These are phyloP conservation scores for Kokia cookei DNA, from an alignment of 441 rosid species.

Conservation along the genomic window DNA sequence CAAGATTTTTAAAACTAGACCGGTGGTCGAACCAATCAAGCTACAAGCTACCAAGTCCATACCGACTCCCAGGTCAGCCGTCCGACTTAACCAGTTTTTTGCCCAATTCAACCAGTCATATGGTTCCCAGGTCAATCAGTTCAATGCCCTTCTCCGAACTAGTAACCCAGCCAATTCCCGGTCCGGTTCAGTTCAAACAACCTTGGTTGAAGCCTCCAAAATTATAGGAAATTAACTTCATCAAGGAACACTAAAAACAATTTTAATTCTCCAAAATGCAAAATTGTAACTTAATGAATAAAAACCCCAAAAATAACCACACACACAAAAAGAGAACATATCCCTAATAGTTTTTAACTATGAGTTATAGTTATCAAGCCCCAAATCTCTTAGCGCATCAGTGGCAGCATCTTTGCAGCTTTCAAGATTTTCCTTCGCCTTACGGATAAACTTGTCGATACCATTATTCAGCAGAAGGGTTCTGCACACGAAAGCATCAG, in stretches of 20 bases:
- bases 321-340: background rate
- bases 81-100: too few relatives aligned
- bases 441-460: constrained; percentile 63
- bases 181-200: too few relatives aligned
- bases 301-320: background rate
- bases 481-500: constrained; percentile 29
- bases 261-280: background rate
- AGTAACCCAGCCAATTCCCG: too few relatives aligned
- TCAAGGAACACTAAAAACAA: background rate
- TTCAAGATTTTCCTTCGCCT: constrained; percentile 66
- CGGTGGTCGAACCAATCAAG: too few relatives aligned
- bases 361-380: constrained; percentile 71
- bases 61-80: too few relatives aligned
- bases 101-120: too few relatives aligned
- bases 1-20: too few relatives aligned
- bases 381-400: constrained; percentile 90
- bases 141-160: too few relatives aligned
- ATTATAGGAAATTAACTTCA: background rate
- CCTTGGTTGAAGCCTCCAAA: background rate
- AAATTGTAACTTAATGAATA: background rate
- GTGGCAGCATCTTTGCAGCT: constrained; percentile 74
- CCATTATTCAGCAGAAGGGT: constrained; percentile 61
- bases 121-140: too few relatives aligned
- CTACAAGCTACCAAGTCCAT: too few relatives aligned
- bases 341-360: constrained; percentile 15